These are phyloP conservation scores for Byssochlamys sp. DNA, from an alignment of 2,329 filamentous ascomycete genomes.

Conservation along the genomic window DNA sequence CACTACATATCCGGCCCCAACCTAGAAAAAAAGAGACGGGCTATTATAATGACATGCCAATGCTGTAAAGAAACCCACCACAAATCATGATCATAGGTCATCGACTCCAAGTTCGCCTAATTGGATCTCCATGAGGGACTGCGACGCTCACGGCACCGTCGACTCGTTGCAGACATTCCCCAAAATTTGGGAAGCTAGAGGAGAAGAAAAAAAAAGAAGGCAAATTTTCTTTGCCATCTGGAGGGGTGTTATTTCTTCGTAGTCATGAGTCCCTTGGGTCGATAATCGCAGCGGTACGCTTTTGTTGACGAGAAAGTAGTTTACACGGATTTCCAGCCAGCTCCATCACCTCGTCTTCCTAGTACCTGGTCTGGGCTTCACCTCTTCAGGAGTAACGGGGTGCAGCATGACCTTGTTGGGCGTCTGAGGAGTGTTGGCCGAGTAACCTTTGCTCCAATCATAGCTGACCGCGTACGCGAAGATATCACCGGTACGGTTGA, in stretches of 20 bases:
- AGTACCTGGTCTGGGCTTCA: constrained; percentile 45
- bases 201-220: not conserved
- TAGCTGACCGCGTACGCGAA: constrained; percentile 89
- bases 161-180: not conserved
- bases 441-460: constrained; percentile 96
- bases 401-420: constrained; percentile 80
- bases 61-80: not conserved
- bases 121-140: not conserved
- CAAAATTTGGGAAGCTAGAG: not conserved
- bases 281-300: not conserved
- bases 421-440: constrained; percentile 60
- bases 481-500: constrained; percentile 74
- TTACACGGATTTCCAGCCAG: not conserved
- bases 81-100: not conserved
- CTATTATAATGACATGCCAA: not conserved
- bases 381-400: constrained; percentile 58
- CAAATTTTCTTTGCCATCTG: not conserved
- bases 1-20: not conserved
- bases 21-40: not conserved
- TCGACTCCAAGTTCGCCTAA: not conserved
- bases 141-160: not conserved
- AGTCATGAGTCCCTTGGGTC: not conserved
- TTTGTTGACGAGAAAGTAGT: not conserved
- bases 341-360: constrained; percentile 31
- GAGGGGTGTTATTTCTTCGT: not conserved